Conservation (phyloP, 179 eudicot genomes). For the Pouteria campechiana region DNA sequence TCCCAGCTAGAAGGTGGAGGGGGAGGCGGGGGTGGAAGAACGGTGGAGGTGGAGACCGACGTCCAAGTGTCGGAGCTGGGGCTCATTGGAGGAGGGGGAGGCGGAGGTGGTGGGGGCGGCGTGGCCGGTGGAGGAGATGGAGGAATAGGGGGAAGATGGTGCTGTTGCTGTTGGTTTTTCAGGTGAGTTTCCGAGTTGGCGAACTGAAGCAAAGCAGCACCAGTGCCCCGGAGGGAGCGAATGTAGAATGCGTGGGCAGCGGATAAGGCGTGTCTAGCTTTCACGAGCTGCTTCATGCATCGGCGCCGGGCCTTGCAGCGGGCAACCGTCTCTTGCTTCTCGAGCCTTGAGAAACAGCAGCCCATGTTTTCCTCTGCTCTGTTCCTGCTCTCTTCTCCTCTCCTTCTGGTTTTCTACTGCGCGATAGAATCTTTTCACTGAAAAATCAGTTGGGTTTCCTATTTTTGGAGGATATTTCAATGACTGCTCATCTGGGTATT, state of each 20-base stretch:
- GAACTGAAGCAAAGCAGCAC: constrained; percentile 65
- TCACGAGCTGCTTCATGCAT: constrained; percentile 70
- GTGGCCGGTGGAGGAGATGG: constrained; percentile 8
- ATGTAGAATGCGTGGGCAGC: constrained; percentile 59
- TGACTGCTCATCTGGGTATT: no score
- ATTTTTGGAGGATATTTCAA: no score
- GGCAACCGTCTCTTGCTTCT: constrained; percentile 66
- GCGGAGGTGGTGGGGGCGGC: constrained; percentile 11
- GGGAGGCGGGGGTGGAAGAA: constrained; percentile 49
- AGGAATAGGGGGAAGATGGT: constrained; percentile 14
- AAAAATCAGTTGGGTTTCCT: no score
- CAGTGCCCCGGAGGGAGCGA: constrained; percentile 49
- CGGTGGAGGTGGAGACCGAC: constrained; percentile 52
- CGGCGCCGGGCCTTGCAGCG: constrained; percentile 69
- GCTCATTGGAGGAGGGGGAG: constrained; percentile 40
- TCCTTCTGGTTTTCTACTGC: no score
- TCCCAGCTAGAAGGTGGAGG: constrained; percentile 55
- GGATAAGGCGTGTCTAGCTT: constrained; percentile 53
- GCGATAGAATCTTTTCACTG: no score
- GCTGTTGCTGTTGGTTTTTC: constrained; percentile 18
- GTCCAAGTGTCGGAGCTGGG: constrained; percentile 52
- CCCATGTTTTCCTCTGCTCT: constrained; percentile 41
- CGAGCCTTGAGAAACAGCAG: constrained; percentile 62
- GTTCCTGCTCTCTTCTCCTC: not conserved
- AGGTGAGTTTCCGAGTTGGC: constrained; percentile 52